A percentile compares a stretch with the other conserved stretches of the same genome.
Evolutionary conservation across 305 asterid genomes (phyloP).

Genomic region (Ilex paraguariensis): DNA sequence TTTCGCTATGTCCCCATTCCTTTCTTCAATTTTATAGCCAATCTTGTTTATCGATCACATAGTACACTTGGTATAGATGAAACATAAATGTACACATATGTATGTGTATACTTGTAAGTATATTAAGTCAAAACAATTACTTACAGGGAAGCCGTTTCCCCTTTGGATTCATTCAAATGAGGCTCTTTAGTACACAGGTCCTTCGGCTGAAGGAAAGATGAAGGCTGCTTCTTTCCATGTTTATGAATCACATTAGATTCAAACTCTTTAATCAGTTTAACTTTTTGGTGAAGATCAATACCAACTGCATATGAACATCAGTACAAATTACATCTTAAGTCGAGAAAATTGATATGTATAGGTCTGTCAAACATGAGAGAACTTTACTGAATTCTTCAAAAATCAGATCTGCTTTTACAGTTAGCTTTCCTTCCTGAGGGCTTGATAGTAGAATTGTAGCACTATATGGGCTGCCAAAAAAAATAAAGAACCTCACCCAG

Average conservation of each 20-base stretch:
- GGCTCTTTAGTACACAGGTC: constrained; percentile 29
- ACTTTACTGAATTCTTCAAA: constrained; percentile 70
- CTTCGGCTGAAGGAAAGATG: constrained; percentile 34
- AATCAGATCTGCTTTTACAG: constrained; percentile 80
- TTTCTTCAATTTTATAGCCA: too few relatives aligned
- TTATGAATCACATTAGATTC: constrained; percentile 27
- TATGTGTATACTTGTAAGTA: not conserved
- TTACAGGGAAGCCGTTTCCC: constrained; percentile 52
- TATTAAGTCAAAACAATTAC: constrained; percentile 10
- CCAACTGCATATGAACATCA: constrained; percentile 64
- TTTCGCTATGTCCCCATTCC: too few relatives aligned
- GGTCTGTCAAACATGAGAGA: constrained; percentile 8
- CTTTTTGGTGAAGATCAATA: constrained; percentile 78
- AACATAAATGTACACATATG: too few relatives aligned
- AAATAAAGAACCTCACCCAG: constrained; percentile 12
- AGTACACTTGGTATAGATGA: too few relatives aligned
- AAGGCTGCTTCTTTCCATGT: constrained; percentile 32
- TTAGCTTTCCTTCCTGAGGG: constrained; percentile 73
- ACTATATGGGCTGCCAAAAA: constrained; percentile 67
- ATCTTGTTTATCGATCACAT: too few relatives aligned
- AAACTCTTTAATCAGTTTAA: constrained; percentile 48
- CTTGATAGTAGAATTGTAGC: constrained; percentile 51
- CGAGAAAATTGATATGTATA: not conserved
- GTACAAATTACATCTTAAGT: constrained; percentile 12
- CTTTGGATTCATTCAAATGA: constrained; percentile 29